Base-by-base conservation (phyloP, 2,329 filamentous ascomycete genomes). In the Epichloe gansuensis region DNA sequence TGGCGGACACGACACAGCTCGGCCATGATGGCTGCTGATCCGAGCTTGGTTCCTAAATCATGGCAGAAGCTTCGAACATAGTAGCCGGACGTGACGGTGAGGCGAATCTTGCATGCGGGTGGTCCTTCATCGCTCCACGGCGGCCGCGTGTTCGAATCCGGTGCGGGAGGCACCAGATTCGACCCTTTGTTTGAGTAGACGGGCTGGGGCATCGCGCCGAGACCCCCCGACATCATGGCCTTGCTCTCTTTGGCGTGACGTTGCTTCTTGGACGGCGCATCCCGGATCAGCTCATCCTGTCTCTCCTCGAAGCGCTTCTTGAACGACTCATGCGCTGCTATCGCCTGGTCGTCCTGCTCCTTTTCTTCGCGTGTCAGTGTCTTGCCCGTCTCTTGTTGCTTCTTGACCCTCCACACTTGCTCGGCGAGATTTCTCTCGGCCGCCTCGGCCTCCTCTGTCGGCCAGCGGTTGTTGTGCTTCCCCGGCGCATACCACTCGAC, bases 31-130 rank as follows among this genome's bases (percentile, higher is more conserved):
- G 79, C 93, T 25, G 87, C 82, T 12, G 89, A 95, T 50, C 80
- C 82, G 13, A 96, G 76, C 59, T 88, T 89, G 58, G 82, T 74
- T 23, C 91, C 93, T 3, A 98, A 76, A 62, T 98, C 93, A 64
- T 97, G 89, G 60, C 89, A 90, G 59, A 98, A 81, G 53, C 87
- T 94, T 56, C 93, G 85, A 13, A 98, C 90, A 67, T 98, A 98
- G 74, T 96, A 98, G 40, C 93, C 93, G 0, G 89, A 95, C 2
- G 89, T 89, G 49, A 96, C 91, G 0, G 87, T 95, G 80, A 98
- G 89, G 53, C 86, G 83, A 54, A 98, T 81, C 63, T 81, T 85
- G 47, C 81, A 87, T 1, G 91, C 93, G 1, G 91, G 81, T 1
- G 89, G 82, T 0, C 77, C 80, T 61, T 82, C 71, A 64, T 74